Base-by-base conservation (phyloP, 805 yeast genomes). In the Metschnikowia colocasiae region DNA sequence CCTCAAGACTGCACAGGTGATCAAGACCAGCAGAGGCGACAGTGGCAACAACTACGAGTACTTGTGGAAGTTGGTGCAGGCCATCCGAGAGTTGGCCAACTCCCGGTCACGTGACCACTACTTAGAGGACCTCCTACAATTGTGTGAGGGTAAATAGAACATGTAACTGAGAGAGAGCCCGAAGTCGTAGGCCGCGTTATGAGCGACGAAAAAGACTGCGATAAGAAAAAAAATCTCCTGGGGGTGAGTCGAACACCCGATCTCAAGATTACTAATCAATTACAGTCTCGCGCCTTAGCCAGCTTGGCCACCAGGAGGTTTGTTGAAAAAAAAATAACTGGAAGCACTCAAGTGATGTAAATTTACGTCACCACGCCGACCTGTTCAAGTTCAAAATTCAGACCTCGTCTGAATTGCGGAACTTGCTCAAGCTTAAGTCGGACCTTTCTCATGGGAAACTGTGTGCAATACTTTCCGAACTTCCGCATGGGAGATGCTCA, bases 1-100 rank as follows among this genome's bases (percentile, higher is more conserved):
- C 0, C 62, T 63, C 5, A 65, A 62, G 0, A 82, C 96, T 0
- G 95, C 95, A 0, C 54, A 57, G 16, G 73, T 79, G 6, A 88
- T 91, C 12, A 67, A 73, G 8, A 55, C 56, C 0, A 70, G 85
- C 15, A 57, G 54, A 5, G 98, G 98, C 0, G 94, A 94, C 20
- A 85, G 95, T 58, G 97, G 98, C 0, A 72, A 75, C 13, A 91
- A 91, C 60, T 64, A 70, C 42, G 95, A 87, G 58, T 91, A 91
- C 60, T 65, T 92, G 50, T 62, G 67, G 40, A 67, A 71, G 43
- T 68, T 91, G 48, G 74, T 75, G 39, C 61, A 68, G 8, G 78
- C 90, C 2, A 65, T 71, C 5, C 51, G 62, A 23, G 48, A 54
- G 2, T 55, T 72, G 13, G 65, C 47, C 3, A 37, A 32, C 10